Evolutionary conservation across 495 filamentous ascomycete species (phyloP), one percentile per base, ranked within the genome.

Genomic region (Aspergillus sclerotioniger): DNA sequence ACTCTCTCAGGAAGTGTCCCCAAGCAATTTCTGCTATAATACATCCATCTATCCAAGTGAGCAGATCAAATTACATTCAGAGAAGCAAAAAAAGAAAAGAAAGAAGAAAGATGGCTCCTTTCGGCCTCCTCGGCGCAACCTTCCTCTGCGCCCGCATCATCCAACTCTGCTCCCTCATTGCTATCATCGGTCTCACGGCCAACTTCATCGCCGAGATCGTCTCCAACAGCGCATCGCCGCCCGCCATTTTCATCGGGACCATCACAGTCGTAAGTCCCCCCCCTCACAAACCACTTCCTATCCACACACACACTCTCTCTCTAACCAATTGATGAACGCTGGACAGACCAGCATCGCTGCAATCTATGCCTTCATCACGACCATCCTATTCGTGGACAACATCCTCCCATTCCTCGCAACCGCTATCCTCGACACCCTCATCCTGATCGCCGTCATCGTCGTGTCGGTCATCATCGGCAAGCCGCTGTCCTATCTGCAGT

Each of bases 151-250:
- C 87, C 59, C 84, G 93, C 29, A 76, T 82, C 21, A 79, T 92
- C 57, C 86, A 96, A 69, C 76, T 81, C 48, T 76, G 85, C 50
- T 86, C 81, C 19, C 85, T 98, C 59, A 83, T 96, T 61, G 79
- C 84, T 47, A 84, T 91, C 60, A 88, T 96, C 64, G 91, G 91
- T 51, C 83, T 96, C 60, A 85, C 83, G 1, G 82, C 90, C 54
- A 90, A 90, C 68, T 93, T 96, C 76, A 85, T 96, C 66, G 82
- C 84, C n/a, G 74, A 85, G 29, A 90, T 96, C 57, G 81, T 91
- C n/a, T 62, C 75, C 12, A 78, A 71, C 29, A 79, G 86, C 47
- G 79, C 82, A 37, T 78, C 80, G 7, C 84, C 89, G 0, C 90
- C 90, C 0, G 73, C 82, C 6, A 83, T 92, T 51, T 76, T 98